phyloP scores from a whole-genome alignment of 352 stramenopile genomes.

The Globisporangium orthogonon region DNA sequence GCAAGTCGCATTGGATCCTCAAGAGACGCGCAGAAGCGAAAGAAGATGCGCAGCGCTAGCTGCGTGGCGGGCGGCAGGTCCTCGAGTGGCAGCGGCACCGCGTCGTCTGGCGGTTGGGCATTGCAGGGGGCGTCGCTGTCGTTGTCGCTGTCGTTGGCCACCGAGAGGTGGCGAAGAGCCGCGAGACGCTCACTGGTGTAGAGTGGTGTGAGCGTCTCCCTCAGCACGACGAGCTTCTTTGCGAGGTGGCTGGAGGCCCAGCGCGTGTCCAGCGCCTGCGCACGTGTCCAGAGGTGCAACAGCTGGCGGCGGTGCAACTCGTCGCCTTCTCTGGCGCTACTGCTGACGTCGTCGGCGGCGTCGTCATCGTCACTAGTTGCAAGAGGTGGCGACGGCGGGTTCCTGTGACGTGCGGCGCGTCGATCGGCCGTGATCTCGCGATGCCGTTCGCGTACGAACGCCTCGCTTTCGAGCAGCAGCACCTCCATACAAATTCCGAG shows the following conservation, averaged over 20 bases:
- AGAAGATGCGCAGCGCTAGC: conserved; percentile 65
- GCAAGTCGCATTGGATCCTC: conserved; percentile 19
- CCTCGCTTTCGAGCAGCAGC: conserved; percentile 31
- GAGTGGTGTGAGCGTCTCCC: conserved; percentile 19
- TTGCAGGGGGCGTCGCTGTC: too few species aligned
- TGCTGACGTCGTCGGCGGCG: neutral
- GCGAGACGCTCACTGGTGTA: conserved; percentile 6
- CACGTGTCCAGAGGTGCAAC: conserved; percentile 12
- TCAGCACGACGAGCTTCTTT: conserved; percentile 37
- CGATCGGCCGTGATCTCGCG: conserved; percentile 25
- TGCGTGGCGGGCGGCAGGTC: conserved; percentile 41
- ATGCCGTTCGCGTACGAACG: conserved; percentile 46
- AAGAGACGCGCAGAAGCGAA: conserved; percentile 49
- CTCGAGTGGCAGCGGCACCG: conserved; percentile 20
- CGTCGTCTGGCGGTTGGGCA: conserved; percentile 5
- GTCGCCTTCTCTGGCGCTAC: neutral
- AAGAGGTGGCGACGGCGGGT: neutral
- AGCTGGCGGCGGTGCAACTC: neutral
- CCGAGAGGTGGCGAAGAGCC: neutral
- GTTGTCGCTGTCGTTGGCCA: neutral
- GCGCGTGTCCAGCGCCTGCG: conserved; percentile 20
- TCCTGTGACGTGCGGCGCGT: neutral
- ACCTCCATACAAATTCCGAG: conserved; percentile 52
- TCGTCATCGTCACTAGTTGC: neutral
- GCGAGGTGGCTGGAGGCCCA: conserved; percentile 19